These are phyloP conservation scores for Castanopsis chinensis DNA, from an alignment of 306 rosid species.

Conservation along the genomic window DNA sequence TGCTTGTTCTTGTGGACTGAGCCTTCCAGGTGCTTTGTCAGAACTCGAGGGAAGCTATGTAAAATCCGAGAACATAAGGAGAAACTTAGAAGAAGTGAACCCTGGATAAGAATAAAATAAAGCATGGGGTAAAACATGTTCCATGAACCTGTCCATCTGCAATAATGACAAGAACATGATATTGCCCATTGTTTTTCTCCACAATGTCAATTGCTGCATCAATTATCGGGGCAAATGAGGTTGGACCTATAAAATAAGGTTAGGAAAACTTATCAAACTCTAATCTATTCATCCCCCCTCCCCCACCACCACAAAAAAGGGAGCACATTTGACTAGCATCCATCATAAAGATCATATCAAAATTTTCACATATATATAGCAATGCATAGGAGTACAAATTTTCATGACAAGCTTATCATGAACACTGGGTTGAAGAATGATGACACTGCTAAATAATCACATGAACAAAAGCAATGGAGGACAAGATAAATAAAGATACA, in stretches of 20 bases:
- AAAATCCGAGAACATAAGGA: conserved; percentile 12
- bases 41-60: conserved; percentile 72
- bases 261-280: conserved; percentile 5
- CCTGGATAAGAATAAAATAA: conserved; percentile 2
- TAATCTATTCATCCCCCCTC: not conserved
- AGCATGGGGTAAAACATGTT: not conserved
- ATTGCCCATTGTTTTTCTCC: conserved; percentile 73
- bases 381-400: not conserved
- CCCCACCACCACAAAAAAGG: not conserved
- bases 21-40: conserved; percentile 55
- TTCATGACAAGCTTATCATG: not conserved
- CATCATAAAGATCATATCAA: not conserved
- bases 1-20: conserved; percentile 80
- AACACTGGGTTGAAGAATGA: not conserved
- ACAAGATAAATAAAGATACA: not conserved
- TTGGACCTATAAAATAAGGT: conserved; percentile 64
- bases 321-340: not conserved
- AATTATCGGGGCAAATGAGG: conserved; percentile 88
- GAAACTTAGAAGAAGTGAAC: conserved; percentile 2
- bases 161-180: conserved; percentile 93
- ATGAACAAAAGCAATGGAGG: not conserved
- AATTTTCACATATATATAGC: not conserved
- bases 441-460: not conserved
- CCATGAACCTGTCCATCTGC: conserved; percentile 95
- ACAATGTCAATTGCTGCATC: conserved; percentile 85